Evolutionary conservation across 352 stramenopile species (phyloP).

Genomic region (Phytopythium kandeliae): DNA sequence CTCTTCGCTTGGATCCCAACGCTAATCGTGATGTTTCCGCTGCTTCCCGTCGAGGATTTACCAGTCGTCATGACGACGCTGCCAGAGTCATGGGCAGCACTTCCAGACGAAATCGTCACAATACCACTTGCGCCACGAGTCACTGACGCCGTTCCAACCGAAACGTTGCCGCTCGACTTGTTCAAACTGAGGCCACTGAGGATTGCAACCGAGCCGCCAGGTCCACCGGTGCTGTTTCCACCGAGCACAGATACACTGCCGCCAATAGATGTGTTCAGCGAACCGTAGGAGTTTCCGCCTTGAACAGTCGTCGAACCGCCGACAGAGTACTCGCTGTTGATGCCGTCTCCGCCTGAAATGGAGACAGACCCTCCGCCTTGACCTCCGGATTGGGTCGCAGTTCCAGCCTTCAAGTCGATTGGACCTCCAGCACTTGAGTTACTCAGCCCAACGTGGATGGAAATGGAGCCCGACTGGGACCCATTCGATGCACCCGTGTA

Average conservation of each 20-base stretch:
- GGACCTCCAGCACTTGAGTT: constrained; percentile 19
- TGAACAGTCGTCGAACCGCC: constrained; percentile 39
- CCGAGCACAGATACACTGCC: constrained; percentile 32
- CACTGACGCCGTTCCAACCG: constrained; percentile 20
- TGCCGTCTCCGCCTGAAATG: constrained; percentile 20
- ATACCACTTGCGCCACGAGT: constrained; percentile 17
- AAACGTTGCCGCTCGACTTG: constrained; percentile 27
- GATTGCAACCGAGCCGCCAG: constrained; percentile 38
- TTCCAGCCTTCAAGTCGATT: constrained; percentile 21
- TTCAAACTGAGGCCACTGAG: constrained; percentile 34
- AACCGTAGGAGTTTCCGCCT: constrained; percentile 32
- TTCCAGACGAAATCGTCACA: constrained; percentile 30
- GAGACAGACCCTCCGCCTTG: constrained; percentile 18
- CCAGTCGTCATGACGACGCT: constrained; percentile 46
- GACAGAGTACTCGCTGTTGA: constrained; percentile 24
- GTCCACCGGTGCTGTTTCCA: constrained; percentile 33
- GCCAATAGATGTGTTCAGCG: constrained; percentile 26
- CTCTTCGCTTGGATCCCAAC: constrained; percentile 20
- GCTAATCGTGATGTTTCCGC: constrained; percentile 40
- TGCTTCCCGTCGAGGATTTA: constrained; percentile 29
- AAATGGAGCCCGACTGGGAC: constrained; percentile 33
- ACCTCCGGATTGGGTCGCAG: constrained; percentile 24
- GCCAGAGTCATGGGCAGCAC: constrained; percentile 24
- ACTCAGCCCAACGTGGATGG: constrained; percentile 26
- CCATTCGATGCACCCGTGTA: constrained; percentile 30